A percentile compares a stretch with the other conserved stretches of the same genome.
phyloP scores from a whole-genome alignment of 2,329 filamentous ascomycete species.

The Pseudocercospora fijiensis region DNA sequence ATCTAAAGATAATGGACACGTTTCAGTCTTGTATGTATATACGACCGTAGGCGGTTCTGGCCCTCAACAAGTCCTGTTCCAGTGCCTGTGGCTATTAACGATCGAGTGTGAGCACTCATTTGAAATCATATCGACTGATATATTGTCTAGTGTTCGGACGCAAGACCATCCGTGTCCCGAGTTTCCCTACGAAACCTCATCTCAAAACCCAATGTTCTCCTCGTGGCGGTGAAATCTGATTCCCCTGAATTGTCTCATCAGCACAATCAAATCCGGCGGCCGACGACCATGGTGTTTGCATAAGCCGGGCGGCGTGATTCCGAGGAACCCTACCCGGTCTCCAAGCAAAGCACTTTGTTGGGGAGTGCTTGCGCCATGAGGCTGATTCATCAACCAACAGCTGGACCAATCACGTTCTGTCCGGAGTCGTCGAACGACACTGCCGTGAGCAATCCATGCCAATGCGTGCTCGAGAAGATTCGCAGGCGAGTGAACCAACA shows the following conservation, averaged over 20 bases:
- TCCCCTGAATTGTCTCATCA: background rate
- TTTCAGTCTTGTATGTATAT: background rate
- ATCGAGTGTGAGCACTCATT: background rate
- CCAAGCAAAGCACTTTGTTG: background rate
- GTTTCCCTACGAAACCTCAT: no score
- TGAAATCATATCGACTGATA: background rate
- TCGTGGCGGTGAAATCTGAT: no score
- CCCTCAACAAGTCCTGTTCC: no score
- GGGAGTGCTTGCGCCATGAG: background rate
- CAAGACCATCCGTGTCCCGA: background rate
- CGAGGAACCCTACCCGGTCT: background rate
- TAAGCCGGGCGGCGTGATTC: conserved; percentile 7
- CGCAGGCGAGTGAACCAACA: background rate
- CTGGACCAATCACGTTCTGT: background rate
- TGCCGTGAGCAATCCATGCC: background rate
- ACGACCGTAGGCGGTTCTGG: background rate
- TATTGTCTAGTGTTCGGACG: background rate
- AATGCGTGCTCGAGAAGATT: conserved; percentile 3
- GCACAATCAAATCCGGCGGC: background rate
- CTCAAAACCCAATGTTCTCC: no score
- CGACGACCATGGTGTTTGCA: background rate
- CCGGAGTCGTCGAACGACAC: background rate
- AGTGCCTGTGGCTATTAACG: background rate
- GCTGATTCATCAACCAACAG: background rate
- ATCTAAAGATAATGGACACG: background rate